Evolutionary conservation across 2,329 filamentous ascomycete genomes (phyloP).

Genomic region (Colletotrichum sp.): DNA sequence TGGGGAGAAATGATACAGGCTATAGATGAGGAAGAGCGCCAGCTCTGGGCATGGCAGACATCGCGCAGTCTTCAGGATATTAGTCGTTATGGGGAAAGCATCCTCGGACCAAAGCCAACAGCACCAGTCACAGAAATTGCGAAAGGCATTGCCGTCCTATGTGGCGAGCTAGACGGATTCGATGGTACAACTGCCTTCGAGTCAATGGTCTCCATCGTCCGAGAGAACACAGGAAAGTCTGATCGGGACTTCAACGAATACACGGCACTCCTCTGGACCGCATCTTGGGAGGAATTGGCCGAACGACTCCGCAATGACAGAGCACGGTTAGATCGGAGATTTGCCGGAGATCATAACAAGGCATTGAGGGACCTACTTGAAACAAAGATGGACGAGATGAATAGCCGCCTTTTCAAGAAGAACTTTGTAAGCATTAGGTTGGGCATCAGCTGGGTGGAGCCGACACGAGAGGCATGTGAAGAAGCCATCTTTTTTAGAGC

Average conservation of each 20-base stretch:
- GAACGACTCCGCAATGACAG: background rate
- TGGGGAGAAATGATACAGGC: background rate
- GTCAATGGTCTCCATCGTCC: background rate
- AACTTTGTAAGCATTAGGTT: background rate
- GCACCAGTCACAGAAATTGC: background rate
- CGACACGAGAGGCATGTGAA: background rate
- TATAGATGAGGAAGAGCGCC: background rate
- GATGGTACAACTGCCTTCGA: background rate
- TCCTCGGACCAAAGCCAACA: background rate
- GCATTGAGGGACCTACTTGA: background rate
- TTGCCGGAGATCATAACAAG: background rate
- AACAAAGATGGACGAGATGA: background rate
- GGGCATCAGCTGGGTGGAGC: background rate
- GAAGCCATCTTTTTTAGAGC: background rate
- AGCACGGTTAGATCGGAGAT: background rate
- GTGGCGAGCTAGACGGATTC: background rate
- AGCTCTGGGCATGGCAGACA: background rate
- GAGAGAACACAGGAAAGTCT: background rate
- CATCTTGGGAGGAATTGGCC: background rate
- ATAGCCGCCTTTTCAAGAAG: background rate
- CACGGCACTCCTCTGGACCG: background rate
- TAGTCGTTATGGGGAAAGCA: background rate
- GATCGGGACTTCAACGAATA: background rate
- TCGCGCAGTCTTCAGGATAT: background rate
- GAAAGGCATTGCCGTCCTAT: background rate